Conservation (phyloP, 2,329 filamentous ascomycete species). For the Coniochaeta pulveracea region DNA sequence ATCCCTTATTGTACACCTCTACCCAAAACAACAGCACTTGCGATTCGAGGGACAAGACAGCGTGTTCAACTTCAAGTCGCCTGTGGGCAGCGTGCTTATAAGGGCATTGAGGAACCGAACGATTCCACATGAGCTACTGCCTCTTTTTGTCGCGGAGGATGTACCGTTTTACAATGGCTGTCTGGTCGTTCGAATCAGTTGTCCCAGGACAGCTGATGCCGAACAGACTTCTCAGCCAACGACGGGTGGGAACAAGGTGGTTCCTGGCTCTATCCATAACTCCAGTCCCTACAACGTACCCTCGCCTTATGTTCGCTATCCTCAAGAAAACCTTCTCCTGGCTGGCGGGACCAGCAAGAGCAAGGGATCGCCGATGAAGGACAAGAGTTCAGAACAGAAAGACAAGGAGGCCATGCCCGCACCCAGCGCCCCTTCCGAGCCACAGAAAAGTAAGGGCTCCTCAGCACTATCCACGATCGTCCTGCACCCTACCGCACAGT, state of each 20-base stretch:
- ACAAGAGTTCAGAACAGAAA: slow-evolving; percentile 27
- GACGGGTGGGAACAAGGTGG: slow-evolving; percentile 47
- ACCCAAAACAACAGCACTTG: slow-evolving; percentile 77
- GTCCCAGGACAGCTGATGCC: slow-evolving; percentile 61
- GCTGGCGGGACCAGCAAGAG: slow-evolving; percentile 13
- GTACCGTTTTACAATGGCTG: slow-evolving; percentile 90
- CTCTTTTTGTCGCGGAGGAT: slow-evolving; percentile 58
- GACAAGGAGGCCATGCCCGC: slow-evolving; percentile 50
- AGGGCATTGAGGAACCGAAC: slow-evolving; percentile 70
- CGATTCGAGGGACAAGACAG: slow-evolving; percentile 90
- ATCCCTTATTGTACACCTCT: slow-evolving; percentile 77
- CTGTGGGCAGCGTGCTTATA: slow-evolving; percentile 72
- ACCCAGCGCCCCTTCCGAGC: slow-evolving; percentile 33
- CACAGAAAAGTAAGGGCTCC: slow-evolving; percentile 29
- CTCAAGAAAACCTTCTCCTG: slow-evolving; percentile 32
- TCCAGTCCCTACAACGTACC: slow-evolving; percentile 84
- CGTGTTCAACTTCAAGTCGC: slow-evolving; percentile 83
- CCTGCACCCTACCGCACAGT: slow-evolving; percentile 71
- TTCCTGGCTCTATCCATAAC: slow-evolving; percentile 81
- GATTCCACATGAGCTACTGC: slow-evolving; percentile 79
- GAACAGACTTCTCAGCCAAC: slow-evolving; percentile 46
- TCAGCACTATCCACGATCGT: slow-evolving; percentile 63
- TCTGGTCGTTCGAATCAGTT: slow-evolving; percentile 86
- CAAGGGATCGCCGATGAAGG: slow-evolving; percentile 22
- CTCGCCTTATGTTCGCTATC: slow-evolving; percentile 73